Evolutionary conservation across 768 basidiomycete genomes (phyloP).

Genomic region (Mycena latifolia): DNA sequence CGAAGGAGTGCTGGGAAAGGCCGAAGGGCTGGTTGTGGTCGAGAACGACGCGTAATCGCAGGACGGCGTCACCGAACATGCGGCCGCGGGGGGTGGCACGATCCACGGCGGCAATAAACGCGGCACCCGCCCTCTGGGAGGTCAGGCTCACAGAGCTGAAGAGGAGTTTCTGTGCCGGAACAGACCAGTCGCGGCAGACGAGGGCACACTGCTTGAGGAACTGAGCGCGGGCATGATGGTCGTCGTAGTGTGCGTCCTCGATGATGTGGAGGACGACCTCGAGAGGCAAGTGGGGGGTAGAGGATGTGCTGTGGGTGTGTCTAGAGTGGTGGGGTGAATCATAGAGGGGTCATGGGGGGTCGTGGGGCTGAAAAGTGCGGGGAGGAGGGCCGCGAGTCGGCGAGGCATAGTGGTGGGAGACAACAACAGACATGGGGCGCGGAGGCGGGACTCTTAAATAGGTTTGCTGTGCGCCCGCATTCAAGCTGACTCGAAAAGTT

Average conservation of each 20-base stretch:
- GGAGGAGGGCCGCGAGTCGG: constrained; percentile 2
- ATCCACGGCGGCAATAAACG: constrained; percentile 67
- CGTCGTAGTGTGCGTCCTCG: constrained; percentile 61
- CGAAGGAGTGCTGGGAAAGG: constrained; percentile 69
- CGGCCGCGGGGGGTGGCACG: constrained; percentile 60
- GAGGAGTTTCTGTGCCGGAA: constrained; percentile 72
- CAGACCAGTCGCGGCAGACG: constrained; percentile 76
- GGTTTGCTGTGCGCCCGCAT: background rate
- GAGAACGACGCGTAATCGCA: constrained; percentile 65
- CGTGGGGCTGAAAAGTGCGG: background rate
- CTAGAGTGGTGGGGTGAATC: constrained; percentile 9
- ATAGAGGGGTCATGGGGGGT: constrained; percentile 13
- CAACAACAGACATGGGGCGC: background rate
- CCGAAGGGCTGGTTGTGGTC: constrained; percentile 77
- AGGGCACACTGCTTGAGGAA: constrained; percentile 69
- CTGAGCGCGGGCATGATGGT: constrained; percentile 44
- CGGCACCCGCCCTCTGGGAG: constrained; percentile 63
- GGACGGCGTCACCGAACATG: constrained; percentile 65
- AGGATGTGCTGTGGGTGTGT: constrained; percentile 27
- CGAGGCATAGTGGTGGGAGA: constrained; percentile 9
- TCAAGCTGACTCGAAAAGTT: too few species aligned
- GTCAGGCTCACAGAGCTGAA: constrained; percentile 69
- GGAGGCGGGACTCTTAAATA: background rate
- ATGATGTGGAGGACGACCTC: constrained; percentile 76
- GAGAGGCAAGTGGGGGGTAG: constrained; percentile 62